A percentile compares a stretch with the other conserved stretches of the same genome.
Evolutionary conservation across 495 filamentous ascomycete genomes (phyloP).

Genomic region (Terfezia boudieri): DNA sequence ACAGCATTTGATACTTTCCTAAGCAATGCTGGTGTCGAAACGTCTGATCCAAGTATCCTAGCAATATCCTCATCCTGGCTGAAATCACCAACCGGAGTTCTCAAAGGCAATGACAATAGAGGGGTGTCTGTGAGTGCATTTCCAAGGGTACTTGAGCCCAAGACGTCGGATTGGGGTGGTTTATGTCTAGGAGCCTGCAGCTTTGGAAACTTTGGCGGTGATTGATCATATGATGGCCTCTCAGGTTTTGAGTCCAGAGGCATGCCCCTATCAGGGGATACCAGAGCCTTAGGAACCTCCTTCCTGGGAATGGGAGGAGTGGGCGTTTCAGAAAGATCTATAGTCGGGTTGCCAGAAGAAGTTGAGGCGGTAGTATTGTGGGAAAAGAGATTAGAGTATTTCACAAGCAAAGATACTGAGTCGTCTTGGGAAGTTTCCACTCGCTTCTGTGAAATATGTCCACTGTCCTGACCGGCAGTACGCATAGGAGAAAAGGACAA

Average conservation of each 20-base stretch:
- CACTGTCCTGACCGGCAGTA: neutral
- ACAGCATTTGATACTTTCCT: slow-evolving; percentile 80
- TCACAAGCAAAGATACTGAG: too few relatives aligned
- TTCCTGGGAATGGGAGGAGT: neutral
- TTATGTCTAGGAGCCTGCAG: too few relatives aligned
- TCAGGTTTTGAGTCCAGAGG: too few relatives aligned
- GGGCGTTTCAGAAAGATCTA: neutral
- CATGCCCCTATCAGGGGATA: too few relatives aligned
- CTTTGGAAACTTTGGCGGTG: too few relatives aligned
- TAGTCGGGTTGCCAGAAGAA: slow-evolving; percentile 6
- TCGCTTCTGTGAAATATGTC: too few relatives aligned
- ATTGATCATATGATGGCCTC: too few relatives aligned
- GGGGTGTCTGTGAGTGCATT: too few relatives aligned
- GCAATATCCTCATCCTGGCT: slow-evolving; percentile 82
- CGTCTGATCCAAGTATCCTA: slow-evolving; percentile 49
- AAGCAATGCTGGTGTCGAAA: slow-evolving; percentile 48
- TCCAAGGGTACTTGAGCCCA: too few relatives aligned
- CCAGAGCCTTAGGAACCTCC: neutral
- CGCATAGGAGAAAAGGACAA: neutral
- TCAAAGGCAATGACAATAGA: slow-evolving; percentile 1
- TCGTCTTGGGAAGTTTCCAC: too few relatives aligned
- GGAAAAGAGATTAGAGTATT: neutral
- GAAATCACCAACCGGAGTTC: slow-evolving; percentile 41
- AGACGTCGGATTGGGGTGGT: too few relatives aligned
- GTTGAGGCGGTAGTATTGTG: slow-evolving; percentile 11